Conservation (phyloP, 345 rosid species). For the Pistacia vera region DNA sequence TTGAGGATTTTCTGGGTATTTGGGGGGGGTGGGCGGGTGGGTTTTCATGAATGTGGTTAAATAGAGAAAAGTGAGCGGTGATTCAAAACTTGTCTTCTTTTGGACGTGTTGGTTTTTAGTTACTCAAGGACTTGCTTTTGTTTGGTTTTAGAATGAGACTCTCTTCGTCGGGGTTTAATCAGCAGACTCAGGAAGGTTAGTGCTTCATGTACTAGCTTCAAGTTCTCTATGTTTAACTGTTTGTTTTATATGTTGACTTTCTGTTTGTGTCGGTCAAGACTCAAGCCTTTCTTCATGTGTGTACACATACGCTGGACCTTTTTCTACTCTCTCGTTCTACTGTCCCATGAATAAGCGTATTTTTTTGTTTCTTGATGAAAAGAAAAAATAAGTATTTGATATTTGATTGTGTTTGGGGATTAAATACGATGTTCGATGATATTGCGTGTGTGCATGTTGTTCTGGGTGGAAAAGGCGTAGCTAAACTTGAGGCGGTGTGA, state of each 20-base stretch:
- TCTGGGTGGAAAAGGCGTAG: neutral
- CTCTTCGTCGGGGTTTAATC: slow-evolving; percentile 53
- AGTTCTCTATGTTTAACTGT: slow-evolving; percentile 1
- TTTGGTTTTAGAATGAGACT: slow-evolving; percentile 48
- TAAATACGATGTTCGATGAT: neutral
- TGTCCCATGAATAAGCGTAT: too few species aligned
- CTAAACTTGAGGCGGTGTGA: slow-evolving; percentile 2
- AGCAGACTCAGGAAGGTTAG: slow-evolving; percentile 57
- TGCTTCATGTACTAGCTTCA: neutral
- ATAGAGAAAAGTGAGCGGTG: slow-evolving; percentile 3
- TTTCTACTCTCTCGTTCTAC: too few species aligned
- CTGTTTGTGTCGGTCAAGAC: neutral
- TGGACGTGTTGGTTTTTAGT: slow-evolving; percentile 14
- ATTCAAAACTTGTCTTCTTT: neutral
- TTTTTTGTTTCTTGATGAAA: too few species aligned
- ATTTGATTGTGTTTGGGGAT: neutral
- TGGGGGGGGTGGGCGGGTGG: slow-evolving; percentile 15
- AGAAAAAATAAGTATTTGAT: neutral
- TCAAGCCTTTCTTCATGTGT: too few species aligned
- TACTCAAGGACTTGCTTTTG: slow-evolving; percentile 5
- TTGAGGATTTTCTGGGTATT: neutral
- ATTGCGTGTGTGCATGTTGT: neutral
- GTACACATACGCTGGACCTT: too few species aligned
- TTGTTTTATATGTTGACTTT: neutral
- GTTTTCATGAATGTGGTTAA: slow-evolving; percentile 13